These are phyloP conservation scores for Ophiostoma himal-ulmi DNA, from an alignment of 2,329 filamentous ascomycete genomes.

Conservation along the genomic window DNA sequence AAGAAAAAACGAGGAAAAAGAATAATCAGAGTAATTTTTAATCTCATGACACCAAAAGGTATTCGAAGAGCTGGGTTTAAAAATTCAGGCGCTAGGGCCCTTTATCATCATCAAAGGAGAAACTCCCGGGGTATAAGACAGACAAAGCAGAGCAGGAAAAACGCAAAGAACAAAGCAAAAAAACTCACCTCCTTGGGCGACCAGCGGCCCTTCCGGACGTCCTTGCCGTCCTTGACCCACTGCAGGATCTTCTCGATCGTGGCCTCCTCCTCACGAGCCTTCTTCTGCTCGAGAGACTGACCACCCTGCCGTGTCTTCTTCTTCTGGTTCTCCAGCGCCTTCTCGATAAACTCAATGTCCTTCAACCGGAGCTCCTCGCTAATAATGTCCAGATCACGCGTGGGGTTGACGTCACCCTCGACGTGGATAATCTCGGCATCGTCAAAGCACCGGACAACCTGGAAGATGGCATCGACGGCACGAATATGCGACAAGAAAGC, in stretches of 20 bases:
- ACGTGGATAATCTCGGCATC: conserved; percentile 99
- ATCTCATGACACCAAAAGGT: conserved; percentile 78
- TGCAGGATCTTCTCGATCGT: conserved; percentile 85
- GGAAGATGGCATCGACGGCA: conserved; percentile 95
- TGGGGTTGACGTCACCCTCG: conserved; percentile 94
- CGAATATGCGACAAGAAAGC: conserved; percentile 98
- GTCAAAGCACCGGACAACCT: conserved; percentile 94
- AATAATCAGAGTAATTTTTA: conserved; percentile 38
- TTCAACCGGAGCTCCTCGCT: conserved; percentile 94
- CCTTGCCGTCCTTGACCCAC: conserved; percentile 80
- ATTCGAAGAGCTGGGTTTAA: conserved; percentile 99
- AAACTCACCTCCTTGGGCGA: conserved; percentile 84
- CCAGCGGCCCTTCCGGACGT: conserved; percentile 89
- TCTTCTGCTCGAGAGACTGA: conserved; percentile 96
- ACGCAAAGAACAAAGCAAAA: neutral
- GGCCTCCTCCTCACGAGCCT: conserved; percentile 87
- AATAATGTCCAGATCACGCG: conserved; percentile 92
- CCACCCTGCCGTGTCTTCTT: conserved; percentile 95
- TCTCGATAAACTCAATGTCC: conserved; percentile 97
- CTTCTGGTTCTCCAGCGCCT: conserved; percentile 82
- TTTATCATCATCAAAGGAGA: conserved; percentile 84
- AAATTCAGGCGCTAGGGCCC: conserved; percentile 84
- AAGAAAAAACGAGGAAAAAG: neutral
- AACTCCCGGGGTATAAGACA: conserved; percentile 16
- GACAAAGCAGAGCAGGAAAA: neutral